Conservation (phyloP, 768 basidiomycete genomes). For the Inosperma sp. region DNA sequence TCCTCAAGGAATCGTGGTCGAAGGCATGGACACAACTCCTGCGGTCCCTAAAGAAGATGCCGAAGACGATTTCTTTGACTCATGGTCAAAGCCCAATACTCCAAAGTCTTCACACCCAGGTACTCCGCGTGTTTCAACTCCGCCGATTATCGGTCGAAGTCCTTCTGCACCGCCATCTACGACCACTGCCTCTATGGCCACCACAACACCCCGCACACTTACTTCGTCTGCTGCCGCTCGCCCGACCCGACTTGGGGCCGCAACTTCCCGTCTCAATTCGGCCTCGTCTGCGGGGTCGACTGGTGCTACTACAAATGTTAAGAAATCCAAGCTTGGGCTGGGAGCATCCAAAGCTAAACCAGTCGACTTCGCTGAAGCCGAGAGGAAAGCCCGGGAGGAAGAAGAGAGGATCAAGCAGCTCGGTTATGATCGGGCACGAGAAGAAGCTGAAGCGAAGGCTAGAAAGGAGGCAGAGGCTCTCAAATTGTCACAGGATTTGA, state of each 20-base stretch:
- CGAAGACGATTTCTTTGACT: conserved; percentile 95
- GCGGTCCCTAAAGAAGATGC: conserved; percentile 40
- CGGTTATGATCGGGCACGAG: conserved; percentile 82
- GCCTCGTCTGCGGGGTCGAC: conserved; percentile 33
- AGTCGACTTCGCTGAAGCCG: conserved; percentile 93
- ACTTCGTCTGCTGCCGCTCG: conserved; percentile 62
- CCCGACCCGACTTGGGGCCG: conserved; percentile 36
- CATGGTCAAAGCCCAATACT: conserved; percentile 85
- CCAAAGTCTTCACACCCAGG: conserved; percentile 50
- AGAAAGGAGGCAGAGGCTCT: conserved; percentile 56
- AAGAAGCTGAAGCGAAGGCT: conserved; percentile 78
- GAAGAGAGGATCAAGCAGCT: conserved; percentile 88
- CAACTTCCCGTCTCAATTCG: conserved; percentile 37
- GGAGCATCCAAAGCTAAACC: conserved; percentile 86
- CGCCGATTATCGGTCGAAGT: conserved; percentile 57
- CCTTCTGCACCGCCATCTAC: conserved; percentile 43
- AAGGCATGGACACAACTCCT: conserved; percentile 58
- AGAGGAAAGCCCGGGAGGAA: conserved; percentile 85
- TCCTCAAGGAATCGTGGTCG: conserved; percentile 73
- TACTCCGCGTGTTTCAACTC: conserved; percentile 46
- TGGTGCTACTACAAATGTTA: conserved; percentile 38
- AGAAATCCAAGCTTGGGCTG: conserved; percentile 71
- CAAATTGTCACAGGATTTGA: conserved; percentile 36
- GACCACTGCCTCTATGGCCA: conserved; percentile 33
- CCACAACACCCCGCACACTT: conserved; percentile 46